Percentiles rank a stretch among this genome's conserved stretches.
These are phyloP conservation scores for Clonostachys byssicola DNA, from an alignment of 2,329 filamentous ascomycete genomes.

Conservation along the genomic window DNA sequence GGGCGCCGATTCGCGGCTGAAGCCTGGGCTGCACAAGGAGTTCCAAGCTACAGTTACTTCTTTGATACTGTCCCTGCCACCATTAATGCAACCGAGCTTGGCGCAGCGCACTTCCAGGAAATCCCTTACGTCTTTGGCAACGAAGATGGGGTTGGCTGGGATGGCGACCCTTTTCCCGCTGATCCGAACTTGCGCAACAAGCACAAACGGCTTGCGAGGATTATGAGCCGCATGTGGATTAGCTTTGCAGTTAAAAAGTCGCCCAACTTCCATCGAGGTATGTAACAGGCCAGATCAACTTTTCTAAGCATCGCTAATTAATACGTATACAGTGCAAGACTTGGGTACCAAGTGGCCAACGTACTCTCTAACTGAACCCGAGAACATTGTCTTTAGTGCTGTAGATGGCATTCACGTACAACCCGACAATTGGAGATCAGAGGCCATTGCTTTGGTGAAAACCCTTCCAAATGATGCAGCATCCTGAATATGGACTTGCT, in stretches of 20 bases:
- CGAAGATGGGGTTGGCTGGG: slow-evolving; percentile 32
- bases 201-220: slow-evolving; percentile 23
- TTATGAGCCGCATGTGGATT: slow-evolving; percentile 44
- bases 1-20: slow-evolving; percentile 36
- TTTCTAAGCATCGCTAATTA: no score
- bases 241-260: slow-evolving; percentile 38
- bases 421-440: no score
- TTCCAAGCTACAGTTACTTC: slow-evolving; percentile 50
- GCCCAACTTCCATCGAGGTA: slow-evolving; percentile 9
- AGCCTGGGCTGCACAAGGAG: slow-evolving; percentile 37
- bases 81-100: slow-evolving; percentile 38
- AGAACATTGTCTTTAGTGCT: slow-evolving; percentile 45
- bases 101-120: slow-evolving; percentile 13
- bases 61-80: slow-evolving; percentile 38
- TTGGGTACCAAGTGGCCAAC: slow-evolving; percentile 27
- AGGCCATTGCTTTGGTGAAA: no score
- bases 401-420: no score
- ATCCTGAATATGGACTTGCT: no score
- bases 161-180: slow-evolving; percentile 15
- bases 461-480: no score
- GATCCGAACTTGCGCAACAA: slow-evolving; percentile 34
- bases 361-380: slow-evolving; percentile 30
- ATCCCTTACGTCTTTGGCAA: slow-evolving; percentile 43
- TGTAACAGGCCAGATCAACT: no score
- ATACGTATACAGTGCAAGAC: no score